These are phyloP conservation scores for Craspedostauros australis DNA, from an alignment of 108 stramenopile genomes.

Conservation along the genomic window DNA sequence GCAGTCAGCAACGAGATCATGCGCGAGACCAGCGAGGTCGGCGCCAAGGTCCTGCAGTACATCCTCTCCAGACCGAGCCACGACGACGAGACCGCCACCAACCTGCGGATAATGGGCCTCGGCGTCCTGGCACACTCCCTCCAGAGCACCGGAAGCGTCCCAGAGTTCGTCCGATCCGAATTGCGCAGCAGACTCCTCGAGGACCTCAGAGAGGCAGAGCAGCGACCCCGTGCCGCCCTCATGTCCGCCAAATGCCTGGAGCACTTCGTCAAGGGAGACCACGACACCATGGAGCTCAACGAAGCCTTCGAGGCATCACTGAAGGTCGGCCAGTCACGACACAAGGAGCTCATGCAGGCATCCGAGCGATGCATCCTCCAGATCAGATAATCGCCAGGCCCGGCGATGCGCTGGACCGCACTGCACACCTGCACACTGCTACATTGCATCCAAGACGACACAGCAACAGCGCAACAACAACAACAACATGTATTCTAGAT, in stretches of 20 bases:
- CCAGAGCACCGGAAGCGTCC: conserved; percentile 10
- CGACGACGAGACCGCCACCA: conserved; percentile 22
- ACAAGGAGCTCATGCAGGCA: conserved; percentile 27
- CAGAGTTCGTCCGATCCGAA: conserved; percentile 11
- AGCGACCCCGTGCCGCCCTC: conserved; percentile 26
- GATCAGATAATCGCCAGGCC: no score
- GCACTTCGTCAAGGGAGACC: conserved; percentile 23
- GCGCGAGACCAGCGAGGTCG: conserved; percentile 21
- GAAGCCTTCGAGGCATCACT: conserved; percentile 21
- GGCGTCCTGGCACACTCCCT: conserved; percentile 35
- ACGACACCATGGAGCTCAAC: conserved; percentile 19
- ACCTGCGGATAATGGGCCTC: conserved; percentile 30
- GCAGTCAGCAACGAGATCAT: conserved; percentile 27
- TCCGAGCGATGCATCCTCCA: conserved; percentile 25
- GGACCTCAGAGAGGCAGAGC: conserved; percentile 28
- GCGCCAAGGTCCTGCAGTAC: conserved; percentile 23
- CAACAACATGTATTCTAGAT: no score
- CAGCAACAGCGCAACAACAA: no score
- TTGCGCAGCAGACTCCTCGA: conserved; percentile 26
- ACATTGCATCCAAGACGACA: no score
- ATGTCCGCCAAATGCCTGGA: conserved; percentile 25
- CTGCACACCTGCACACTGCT: no score
- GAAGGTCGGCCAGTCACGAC: conserved; percentile 26
- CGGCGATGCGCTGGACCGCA: no score
- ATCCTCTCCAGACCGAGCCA: conserved; percentile 18